Evolutionary conservation across 2,329 filamentous ascomycete species (phyloP).

Genomic region (Ceratocystis alfenasii): DNA sequence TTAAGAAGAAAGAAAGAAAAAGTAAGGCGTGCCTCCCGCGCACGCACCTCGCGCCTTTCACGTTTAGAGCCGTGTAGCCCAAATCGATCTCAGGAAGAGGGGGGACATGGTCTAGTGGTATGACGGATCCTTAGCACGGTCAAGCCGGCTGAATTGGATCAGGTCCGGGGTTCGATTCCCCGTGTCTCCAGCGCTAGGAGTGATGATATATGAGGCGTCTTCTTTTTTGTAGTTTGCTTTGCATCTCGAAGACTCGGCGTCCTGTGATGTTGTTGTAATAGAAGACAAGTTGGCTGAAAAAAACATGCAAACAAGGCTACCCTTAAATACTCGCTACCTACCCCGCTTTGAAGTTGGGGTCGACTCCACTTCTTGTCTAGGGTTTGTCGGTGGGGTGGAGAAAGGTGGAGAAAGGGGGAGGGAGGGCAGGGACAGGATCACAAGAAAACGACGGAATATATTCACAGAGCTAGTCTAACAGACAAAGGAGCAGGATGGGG

Average conservation of each 20-base stretch:
- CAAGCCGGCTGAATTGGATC: slow-evolving; percentile 18
- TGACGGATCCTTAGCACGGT: slow-evolving; percentile 23
- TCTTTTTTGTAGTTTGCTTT: neutral
- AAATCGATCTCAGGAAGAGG: neutral
- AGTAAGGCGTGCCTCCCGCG: no score
- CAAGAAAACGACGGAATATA: no score
- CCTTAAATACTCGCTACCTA: neutral
- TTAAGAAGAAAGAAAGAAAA: no score
- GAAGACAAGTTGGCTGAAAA: neutral
- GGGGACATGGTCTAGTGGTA: slow-evolving; percentile 20
- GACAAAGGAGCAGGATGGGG: no score
- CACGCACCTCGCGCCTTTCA: neutral
- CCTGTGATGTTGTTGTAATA: neutral
- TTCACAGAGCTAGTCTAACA: no score
- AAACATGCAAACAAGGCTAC: neutral
- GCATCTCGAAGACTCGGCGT: neutral
- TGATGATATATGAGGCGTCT: neutral
- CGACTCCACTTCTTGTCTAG: no score
- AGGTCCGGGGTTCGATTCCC: slow-evolving; percentile 23
- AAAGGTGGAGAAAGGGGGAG: no score
- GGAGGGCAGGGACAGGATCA: no score
- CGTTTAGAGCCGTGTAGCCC: neutral
- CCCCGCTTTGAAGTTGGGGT: no score
- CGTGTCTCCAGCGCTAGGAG: slow-evolving; percentile 18
- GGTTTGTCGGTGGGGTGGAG: no score